A percentile compares a stretch with the other conserved stretches of the same genome.
Evolutionary conservation across 225 moss, liverwort and hornwort species (phyloP).

Genomic region (Straminergon stramineum): DNA sequence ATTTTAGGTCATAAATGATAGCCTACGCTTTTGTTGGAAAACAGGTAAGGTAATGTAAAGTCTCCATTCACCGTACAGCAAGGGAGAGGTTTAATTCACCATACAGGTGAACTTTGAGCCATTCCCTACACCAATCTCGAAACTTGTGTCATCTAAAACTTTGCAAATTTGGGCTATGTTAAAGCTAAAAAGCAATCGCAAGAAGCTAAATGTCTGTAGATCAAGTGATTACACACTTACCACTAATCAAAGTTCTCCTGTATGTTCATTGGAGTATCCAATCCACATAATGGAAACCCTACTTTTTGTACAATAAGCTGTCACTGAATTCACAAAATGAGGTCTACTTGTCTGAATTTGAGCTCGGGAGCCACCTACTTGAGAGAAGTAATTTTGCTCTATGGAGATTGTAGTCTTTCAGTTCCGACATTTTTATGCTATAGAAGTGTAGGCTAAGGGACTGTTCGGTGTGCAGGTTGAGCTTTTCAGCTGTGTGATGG

Average conservation of each 20-base stretch:
- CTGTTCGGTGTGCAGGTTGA: conserved; percentile 35
- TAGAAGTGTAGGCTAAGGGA: neutral
- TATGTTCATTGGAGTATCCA: neutral
- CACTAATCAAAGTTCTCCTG: neutral
- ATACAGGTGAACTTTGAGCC: neutral
- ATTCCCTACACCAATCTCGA: neutral
- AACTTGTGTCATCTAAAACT: neutral
- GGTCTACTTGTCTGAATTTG: neutral
- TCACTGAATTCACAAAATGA: neutral
- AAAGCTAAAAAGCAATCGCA: neutral
- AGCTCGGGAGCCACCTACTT: neutral
- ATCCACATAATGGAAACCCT: neutral
- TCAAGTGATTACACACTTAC: neutral
- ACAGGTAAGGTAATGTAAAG: neutral
- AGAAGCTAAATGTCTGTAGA: neutral
- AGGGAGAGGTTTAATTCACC: neutral
- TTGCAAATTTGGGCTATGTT: neutral
- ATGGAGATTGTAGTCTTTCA: neutral
- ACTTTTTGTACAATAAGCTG: neutral
- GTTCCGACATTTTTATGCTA: neutral
- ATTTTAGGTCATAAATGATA: neutral
- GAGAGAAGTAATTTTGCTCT: neutral
- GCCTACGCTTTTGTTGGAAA: neutral
- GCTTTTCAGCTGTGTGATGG: conserved; percentile 61
- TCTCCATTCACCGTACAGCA: neutral